A percentile compares a stretch with the other conserved stretches of the same genome.
Conservation (phyloP, 768 basidiomycete genomes). For the Podaxis pistillaris region DNA sequence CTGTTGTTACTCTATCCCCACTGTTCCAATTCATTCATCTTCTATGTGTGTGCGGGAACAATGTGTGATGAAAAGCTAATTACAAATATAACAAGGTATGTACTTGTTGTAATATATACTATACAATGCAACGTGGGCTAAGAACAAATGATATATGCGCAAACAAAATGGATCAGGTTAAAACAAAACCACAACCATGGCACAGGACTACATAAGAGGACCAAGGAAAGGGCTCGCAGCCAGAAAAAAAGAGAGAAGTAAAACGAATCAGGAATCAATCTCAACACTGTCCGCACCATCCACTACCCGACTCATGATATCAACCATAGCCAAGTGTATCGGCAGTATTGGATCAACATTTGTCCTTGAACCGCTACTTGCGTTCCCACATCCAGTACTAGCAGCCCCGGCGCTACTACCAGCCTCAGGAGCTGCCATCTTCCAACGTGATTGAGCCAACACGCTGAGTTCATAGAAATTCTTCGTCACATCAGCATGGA, state of each 20-base stretch:
- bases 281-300: constrained; percentile 32
- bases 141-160: background rate
- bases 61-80: background rate
- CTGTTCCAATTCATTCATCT: background rate
- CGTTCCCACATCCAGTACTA: background rate
- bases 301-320: constrained; percentile 43
- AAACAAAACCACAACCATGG: background rate
- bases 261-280: constrained; percentile 21
- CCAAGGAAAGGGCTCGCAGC: background rate
- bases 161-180: background rate
- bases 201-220: no score
- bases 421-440: constrained; percentile 24
- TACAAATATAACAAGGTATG: background rate
- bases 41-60: background rate
- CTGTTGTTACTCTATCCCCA: background rate
- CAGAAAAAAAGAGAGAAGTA: constrained; percentile 5
- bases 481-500: constrained; percentile 56
- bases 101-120: background rate
- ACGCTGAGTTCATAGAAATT: constrained; percentile 73
- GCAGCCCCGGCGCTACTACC: background rate
- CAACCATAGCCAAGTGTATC: constrained; percentile 72
- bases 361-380: background rate
- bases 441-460: constrained; percentile 50
- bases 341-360: constrained; percentile 55
- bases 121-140: background rate